Evolutionary conservation across 805 yeast species (phyloP).

Genomic region (Ogataea populi-albae): DNA sequence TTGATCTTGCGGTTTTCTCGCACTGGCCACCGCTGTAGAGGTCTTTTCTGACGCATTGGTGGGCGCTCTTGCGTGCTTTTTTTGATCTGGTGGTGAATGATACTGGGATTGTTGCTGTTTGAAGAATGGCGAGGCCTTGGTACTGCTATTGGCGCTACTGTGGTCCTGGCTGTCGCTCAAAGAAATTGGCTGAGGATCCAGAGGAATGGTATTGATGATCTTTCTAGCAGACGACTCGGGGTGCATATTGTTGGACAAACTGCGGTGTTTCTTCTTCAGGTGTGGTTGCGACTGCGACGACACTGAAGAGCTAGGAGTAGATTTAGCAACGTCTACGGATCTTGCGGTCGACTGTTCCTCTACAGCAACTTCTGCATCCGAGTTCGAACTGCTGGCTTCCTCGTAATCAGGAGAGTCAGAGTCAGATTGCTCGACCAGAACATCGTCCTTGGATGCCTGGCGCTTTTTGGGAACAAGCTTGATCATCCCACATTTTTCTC

Average conservation of each 20-base stretch:
- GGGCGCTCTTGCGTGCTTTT: not conserved
- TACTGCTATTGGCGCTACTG: constrained; percentile 17
- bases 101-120: constrained; percentile 9
- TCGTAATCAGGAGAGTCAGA: constrained; percentile 19
- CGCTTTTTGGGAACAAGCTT: constrained; percentile 43
- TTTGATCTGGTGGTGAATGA: constrained; percentile 17
- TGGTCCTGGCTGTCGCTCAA: constrained; percentile 27
- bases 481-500: constrained; percentile 87
- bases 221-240: constrained; percentile 73
- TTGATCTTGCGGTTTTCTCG: too few species aligned
- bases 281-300: constrained; percentile 20
- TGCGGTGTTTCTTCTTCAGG: constrained; percentile 39
- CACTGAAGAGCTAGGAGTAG: constrained; percentile 20
- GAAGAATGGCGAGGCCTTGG: constrained; percentile 20
- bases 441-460: constrained; percentile 24
- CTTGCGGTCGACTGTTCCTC: constrained; percentile 28
- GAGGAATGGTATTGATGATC: constrained; percentile 73
- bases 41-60: too few species aligned
- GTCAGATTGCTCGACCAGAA: constrained; percentile 31
- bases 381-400: constrained; percentile 13
- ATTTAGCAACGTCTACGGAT: constrained; percentile 19
- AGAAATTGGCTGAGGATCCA: constrained; percentile 78
- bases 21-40: too few species aligned
- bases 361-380: constrained; percentile 17
- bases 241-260: constrained; percentile 52